Percentiles rank a stretch among this genome's conserved stretches.
Evolutionary conservation across 306 rosid genomes (phyloP).

Genomic region (Corylus heterophylla): DNA sequence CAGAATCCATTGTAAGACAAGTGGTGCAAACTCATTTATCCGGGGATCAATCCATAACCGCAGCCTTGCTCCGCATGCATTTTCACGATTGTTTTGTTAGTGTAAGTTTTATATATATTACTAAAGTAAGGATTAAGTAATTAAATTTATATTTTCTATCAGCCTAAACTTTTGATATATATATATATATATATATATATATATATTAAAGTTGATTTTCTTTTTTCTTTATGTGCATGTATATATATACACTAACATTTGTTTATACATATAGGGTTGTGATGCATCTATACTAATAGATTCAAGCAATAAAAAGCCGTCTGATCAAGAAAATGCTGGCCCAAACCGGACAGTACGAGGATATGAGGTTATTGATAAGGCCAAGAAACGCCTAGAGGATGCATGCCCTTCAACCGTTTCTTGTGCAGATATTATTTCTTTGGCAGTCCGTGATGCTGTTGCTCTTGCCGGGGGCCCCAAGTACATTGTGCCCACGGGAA

Average conservation of each 20-base stretch:
- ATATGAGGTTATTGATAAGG: conserved; percentile 46
- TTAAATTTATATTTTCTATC: too few relatives aligned
- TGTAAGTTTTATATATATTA: conserved; percentile 9
- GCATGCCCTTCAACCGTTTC: conserved; percentile 59
- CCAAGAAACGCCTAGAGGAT: conserved; percentile 39
- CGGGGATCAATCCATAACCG: conserved; percentile 39
- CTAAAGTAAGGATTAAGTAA: too few relatives aligned
- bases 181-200: too few relatives aligned
- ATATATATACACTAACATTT: background rate
- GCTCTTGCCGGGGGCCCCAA: conserved; percentile 5
- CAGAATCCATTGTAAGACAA: conserved; percentile 41
- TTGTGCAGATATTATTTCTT: conserved; percentile 59
- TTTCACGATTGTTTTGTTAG: conserved; percentile 63
- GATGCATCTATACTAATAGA: conserved; percentile 63
- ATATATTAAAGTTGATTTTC: too few relatives aligned
- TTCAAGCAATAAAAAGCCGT: conserved; percentile 13
- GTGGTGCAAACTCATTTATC: conserved; percentile 38
- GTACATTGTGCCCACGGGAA: conserved; percentile 37
- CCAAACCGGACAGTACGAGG: conserved; percentile 42
- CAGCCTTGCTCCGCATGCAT: conserved; percentile 58
- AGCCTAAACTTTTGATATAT: too few relatives aligned
- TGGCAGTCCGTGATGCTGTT: conserved; percentile 54
- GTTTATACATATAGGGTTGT: conserved; percentile 38
- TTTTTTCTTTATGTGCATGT: too few relatives aligned
- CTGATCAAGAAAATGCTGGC: conserved; percentile 29